Evolutionary conservation across 139 green algal genomes (phyloP), one percentile per base, ranked within the genome.

Genomic region (Protoeuglena noctilucae): DNA sequence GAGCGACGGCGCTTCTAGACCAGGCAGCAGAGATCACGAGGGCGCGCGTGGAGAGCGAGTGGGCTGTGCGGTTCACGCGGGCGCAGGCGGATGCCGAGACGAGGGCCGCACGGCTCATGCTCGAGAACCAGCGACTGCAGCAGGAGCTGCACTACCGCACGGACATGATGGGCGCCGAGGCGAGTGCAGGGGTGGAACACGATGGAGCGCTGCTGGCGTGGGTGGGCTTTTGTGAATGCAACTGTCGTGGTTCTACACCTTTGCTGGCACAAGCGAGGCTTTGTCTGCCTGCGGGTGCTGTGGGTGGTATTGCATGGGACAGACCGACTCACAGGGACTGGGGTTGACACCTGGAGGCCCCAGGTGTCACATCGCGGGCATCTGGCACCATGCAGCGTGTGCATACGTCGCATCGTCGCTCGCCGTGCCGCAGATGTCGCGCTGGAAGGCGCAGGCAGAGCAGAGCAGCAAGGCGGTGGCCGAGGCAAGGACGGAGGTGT

Each of bases 401-500:
- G n/a, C n/a, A n/a, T n/a, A n/a, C n/a, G n/a, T n/a, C n/a, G n/a
- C n/a, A n/a, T n/a, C n/a, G n/a, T n/a, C n/a, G n/a, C n/a, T n/a
- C n/a, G n/a, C n/a, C n/a, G n/a, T n/a, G n/a, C n/a, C n/a, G 3
- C 66, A 78, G 54, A 69, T 78, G 66, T 60, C 65, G 28, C 74
- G 71, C 34, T 87, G 79, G 79, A 66, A 71, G 53, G 71, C 74
- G 53, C 72, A 82, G 58, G 79, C 79, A 19, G 34, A 74, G 23
- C 28, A 75, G 18, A 78, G 69, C 1, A 64, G 74, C 19, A 65
- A 56, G 21, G 76, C 79, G 14, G 71, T 83, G 1, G 58, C 79
- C 21, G 76, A 87, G 22, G 79, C 76, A 7, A 84, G 82, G 67
- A 73, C 75, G 27, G 73, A 87, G 57, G 72, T 87, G 31, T 55